Conservation (phyloP, 2,329 filamentous ascomycete species). For the Penicillium sp. region DNA sequence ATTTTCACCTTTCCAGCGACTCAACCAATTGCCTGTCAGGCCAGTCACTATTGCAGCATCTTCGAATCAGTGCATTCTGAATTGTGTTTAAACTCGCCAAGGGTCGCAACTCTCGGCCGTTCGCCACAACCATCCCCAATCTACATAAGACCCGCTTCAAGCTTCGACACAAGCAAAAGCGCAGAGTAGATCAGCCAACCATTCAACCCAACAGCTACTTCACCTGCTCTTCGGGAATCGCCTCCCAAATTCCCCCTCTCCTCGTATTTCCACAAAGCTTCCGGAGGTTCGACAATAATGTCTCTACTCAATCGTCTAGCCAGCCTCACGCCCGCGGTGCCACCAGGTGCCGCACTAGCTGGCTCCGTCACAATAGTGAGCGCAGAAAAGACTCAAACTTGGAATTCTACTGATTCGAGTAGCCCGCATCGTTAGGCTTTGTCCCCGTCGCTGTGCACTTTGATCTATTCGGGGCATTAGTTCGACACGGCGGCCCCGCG, state of each 20-base stretch:
- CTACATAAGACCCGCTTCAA: background rate
- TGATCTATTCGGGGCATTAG: constrained; percentile 35
- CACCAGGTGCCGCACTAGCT: constrained; percentile 30
- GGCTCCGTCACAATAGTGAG: constrained; percentile 32
- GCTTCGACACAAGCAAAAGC: background rate
- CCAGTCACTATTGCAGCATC: background rate
- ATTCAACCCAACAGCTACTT: background rate
- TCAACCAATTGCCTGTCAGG: background rate
- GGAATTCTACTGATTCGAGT: background rate
- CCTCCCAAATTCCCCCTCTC: background rate
- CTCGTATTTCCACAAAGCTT: background rate
- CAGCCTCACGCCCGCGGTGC: constrained; percentile 11
- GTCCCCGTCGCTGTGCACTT: constrained; percentile 42
- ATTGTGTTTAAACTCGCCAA: background rate
- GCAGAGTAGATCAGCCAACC: background rate
- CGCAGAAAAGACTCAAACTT: background rate
- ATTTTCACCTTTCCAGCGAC: background rate
- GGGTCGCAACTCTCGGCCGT: background rate
- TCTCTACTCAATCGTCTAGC: constrained; percentile 22
- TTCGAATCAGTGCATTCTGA: background rate
- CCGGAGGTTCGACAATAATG: constrained; percentile 9
- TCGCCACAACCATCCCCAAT: background rate
- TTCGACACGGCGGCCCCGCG: constrained; percentile 27
- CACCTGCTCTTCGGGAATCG: background rate
- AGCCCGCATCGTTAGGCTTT: constrained; percentile 42